Base-by-base conservation (phyloP, 1,139 yeast species). In the Geotrichum cucujoidarum region DNA sequence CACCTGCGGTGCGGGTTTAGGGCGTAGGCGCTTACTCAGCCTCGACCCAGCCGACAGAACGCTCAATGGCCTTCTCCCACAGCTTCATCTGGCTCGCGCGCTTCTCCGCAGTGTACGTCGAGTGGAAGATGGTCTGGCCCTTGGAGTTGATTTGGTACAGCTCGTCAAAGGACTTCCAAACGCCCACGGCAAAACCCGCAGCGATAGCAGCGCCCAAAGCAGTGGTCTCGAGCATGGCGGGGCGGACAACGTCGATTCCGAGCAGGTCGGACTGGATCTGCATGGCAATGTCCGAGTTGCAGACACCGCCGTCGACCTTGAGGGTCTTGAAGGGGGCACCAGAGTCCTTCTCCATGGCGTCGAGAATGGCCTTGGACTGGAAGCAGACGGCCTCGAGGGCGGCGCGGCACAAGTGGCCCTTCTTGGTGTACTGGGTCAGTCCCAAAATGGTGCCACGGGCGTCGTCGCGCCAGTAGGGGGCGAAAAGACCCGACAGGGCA, bases 121-220 rank as follows among this genome's bases (percentile, higher is more conserved):
- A 86, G 44, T 60, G 65, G 67, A 85, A 87, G 58, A 75, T 74
- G 50, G 67, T 65, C 21, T 59, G 66, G 40, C 68, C 71, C 43
- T 67, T 68, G 41, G 64, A 63, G 55, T 62, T 63, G 53, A 66
- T 63, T 24, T 60, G 60, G 38, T 62, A 61, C 45, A 76, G 85
- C 55, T 88, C 95, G 52, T 79, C 83, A 52, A 88, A 71, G 58
- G 80, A 77, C 53, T 73, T 75, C 96, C 96, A 90, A 45, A 88
- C 66, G 47, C 85, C 75, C 52, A 84, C 78, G 1, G 90, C 82
- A 59, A 89, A 71, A 11, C 96, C 96, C 2, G 97, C 95, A 18
- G 96, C 96, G 59, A 90, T 86, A 11, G 97, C 97, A 11, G 96
- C 95, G 24, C 97, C 97, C 55, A 90, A 75, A 1, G 97, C 97